Conservation (phyloP, 257 asterid genomes). For the Linderniella brevidens region DNA sequence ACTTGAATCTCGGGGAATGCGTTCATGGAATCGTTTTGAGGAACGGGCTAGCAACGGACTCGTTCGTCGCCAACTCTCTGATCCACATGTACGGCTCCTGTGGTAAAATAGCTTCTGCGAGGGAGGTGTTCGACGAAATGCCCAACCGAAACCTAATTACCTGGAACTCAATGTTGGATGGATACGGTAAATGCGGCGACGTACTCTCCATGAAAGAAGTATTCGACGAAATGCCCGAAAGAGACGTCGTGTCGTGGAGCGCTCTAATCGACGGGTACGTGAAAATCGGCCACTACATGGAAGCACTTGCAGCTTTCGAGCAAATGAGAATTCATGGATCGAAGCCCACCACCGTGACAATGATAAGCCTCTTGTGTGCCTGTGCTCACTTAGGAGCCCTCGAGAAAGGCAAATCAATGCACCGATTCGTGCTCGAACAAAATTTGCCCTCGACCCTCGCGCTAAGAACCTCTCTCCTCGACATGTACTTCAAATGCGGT, state of each 20-base stretch:
- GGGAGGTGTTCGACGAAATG: constrained; percentile 58
- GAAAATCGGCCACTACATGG: constrained; percentile 28
- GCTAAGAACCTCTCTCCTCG: constrained; percentile 49
- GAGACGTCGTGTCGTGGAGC: constrained; percentile 80
- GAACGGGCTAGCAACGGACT: constrained; percentile 29
- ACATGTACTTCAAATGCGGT: constrained; percentile 79
- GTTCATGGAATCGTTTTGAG: constrained; percentile 29
- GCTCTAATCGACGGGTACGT: constrained; percentile 68
- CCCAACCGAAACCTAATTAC: constrained; percentile 39
- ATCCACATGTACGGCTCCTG: constrained; percentile 57
- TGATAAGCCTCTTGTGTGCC: constrained; percentile 59
- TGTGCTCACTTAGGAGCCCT: constrained; percentile 71
- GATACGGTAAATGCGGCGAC: constrained; percentile 55
- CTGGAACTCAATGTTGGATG: constrained; percentile 69
- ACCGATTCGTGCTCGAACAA: constrained; percentile 25
- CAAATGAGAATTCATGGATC: constrained; percentile 28
- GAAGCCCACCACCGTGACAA: constrained; percentile 50
- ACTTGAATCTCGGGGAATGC: constrained; percentile 22
- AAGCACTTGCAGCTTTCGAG: constrained; percentile 33
- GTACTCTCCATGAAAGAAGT: constrained; percentile 29
- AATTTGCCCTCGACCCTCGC: constrained; percentile 29
- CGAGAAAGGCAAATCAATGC: constrained; percentile 52
- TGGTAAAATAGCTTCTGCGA: constrained; percentile 19
- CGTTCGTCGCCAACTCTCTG: constrained; percentile 43
- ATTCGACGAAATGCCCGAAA: constrained; percentile 49